Evolutionary conservation across 495 filamentous ascomycete species (phyloP), one percentile per base, ranked within the genome.

Genomic region (Viridothelium virens): DNA sequence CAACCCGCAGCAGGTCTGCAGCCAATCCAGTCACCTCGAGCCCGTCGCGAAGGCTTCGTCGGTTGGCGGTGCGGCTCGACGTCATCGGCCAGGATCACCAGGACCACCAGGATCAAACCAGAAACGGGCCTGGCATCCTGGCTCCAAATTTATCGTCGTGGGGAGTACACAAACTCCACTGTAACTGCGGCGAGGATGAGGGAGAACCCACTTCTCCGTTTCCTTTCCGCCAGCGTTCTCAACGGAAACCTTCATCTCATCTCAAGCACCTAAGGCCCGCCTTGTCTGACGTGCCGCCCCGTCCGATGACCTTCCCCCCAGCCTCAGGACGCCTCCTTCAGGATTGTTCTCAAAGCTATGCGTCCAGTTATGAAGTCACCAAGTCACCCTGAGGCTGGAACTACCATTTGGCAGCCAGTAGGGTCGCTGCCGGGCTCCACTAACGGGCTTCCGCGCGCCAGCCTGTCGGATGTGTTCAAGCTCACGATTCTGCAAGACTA

Each of bases 391-490:
- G 25, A 25, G 25, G 25, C 25, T 25, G 25, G 25, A 25, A 25
- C 0, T 25, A 25, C 25, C 25, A 25, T 25, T 25, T 25, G 25
- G 25, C 25, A 53, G 53, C 53, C 53, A 59, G 31, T 59, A 9
- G 18, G 12, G 25, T 25, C 25, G 25, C 25, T 25, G 25, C 25
- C 25, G 25, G 41, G 41, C 41, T 16, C 14, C 41, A 46, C 9
- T 53, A n/a, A 53, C n/a, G n/a, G 18, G 11, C 36, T 59, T 18
- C 53, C 53, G 53, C 53, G 53, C 53, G 53, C 53, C 53, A 59
- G 53, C 31, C 18, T 10, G 6, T 18, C 53, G 53, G 25, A 36
- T 34, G 6, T 10, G 25, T 11, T 7, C 31, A n/a, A 59, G 31
- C 31, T 10, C 7, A 59, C 53, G 7, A 34, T 34, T 18, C 31